Percentiles rank a stretch among this genome's conserved stretches.
These are phyloP conservation scores for Leonotis leonurus DNA, from an alignment of 257 asterid species.

Conservation along the genomic window DNA sequence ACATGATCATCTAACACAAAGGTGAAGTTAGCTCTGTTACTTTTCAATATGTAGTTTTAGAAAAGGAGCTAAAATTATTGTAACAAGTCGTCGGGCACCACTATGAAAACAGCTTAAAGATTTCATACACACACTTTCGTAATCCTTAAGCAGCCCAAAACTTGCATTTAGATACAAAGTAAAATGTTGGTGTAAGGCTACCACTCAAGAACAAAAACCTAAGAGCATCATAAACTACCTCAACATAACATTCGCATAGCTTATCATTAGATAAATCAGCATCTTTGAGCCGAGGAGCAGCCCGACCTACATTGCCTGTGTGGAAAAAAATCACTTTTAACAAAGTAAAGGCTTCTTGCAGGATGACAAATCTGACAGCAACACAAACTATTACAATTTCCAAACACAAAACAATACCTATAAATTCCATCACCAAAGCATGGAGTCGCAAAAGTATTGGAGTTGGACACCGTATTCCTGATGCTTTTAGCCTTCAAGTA, in stretches of 20 bases:
- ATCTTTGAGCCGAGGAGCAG: constrained; percentile 98
- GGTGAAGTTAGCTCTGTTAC: not conserved
- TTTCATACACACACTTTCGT: too few relatives aligned
- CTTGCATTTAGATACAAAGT: too few relatives aligned
- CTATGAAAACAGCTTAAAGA: too few relatives aligned
- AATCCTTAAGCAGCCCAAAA: too few relatives aligned
- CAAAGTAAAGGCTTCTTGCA: constrained; percentile 1
- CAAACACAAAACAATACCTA: constrained; percentile 49
- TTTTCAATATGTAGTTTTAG: not conserved
- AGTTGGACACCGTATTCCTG: constrained; percentile 88
- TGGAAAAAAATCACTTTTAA: not conserved
- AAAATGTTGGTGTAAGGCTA: not conserved
- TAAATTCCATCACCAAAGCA: constrained; percentile 97
- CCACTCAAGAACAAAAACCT: not conserved
- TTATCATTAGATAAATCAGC: constrained; percentile 82
- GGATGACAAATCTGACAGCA: too few relatives aligned
- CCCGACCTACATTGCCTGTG: constrained; percentile 90
- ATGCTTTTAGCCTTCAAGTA: constrained; percentile 69
- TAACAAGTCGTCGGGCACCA: too few relatives aligned
- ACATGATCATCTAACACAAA: constrained; percentile 53
- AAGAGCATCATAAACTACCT: constrained; percentile 40
- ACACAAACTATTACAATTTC: not conserved
- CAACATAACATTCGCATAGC: constrained; percentile 80
- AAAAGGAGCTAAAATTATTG: not conserved
- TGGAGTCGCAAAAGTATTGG: constrained; percentile 84